Conservation (phyloP, 1,284 basidiomycete species). For the Clitocybe nebularis region DNA sequence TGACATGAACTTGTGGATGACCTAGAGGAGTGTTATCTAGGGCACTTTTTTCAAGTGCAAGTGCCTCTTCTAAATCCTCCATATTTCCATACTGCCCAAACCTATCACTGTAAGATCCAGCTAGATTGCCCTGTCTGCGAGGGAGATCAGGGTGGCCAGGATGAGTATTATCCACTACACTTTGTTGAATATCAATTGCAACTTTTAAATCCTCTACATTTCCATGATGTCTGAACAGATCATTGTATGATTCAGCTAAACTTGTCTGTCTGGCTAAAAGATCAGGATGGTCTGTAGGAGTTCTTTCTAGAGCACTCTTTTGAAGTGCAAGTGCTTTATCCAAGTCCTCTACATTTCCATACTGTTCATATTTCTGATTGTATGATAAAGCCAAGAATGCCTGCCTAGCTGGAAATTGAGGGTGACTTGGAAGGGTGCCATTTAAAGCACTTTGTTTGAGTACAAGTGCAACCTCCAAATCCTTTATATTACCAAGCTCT, state of each 20-base stretch:
- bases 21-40: not conserved
- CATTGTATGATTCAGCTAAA: not conserved
- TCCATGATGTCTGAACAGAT: not conserved
- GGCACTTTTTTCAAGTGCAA: conserved; percentile 62
- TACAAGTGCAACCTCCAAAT: no score
- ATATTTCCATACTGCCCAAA: conserved; percentile 1
- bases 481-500: no score
- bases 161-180: not conserved
- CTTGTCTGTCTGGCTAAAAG: not conserved
- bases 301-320: no score
- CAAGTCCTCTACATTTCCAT: not conserved
- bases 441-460: no score
- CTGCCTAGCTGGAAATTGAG: not conserved
- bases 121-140: not conserved
- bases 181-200: not conserved
- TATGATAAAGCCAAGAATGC: not conserved
- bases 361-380: not conserved
- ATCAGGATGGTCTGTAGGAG: not conserved
- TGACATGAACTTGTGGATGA: no score
- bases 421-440: not conserved
- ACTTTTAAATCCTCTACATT: not conserved
- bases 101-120: not conserved
- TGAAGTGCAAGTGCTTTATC: not conserved
- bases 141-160: not conserved
- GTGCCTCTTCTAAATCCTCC: conserved; percentile 2